These are phyloP conservation scores for Phytophthora colocasiae DNA, from an alignment of 352 stramenopile species.

Conservation along the genomic window DNA sequence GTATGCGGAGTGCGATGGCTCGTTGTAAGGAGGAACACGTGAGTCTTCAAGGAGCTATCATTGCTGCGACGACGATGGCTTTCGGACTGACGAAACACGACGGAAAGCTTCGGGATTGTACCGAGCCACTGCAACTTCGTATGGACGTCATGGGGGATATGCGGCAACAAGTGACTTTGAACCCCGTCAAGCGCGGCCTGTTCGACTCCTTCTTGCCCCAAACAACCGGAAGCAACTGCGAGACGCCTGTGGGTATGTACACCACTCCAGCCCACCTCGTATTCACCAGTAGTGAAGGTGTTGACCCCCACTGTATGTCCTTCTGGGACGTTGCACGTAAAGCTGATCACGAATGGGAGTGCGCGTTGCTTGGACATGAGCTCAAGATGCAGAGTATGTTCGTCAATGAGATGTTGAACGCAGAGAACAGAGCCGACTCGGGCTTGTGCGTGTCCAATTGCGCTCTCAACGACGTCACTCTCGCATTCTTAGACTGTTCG, in stretches of 20 bases:
- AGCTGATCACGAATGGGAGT: slow-evolving; percentile 57
- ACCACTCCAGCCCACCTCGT: slow-evolving; percentile 50
- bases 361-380: slow-evolving; percentile 53
- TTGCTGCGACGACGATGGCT: slow-evolving; percentile 53
- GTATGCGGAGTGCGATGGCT: slow-evolving; percentile 48
- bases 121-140: slow-evolving; percentile 47
- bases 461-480: slow-evolving; percentile 51
- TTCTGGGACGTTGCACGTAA: slow-evolving; percentile 68
- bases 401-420: slow-evolving; percentile 64
- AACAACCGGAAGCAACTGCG: slow-evolving; percentile 4
- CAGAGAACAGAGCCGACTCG: slow-evolving; percentile 35
- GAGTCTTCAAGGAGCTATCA: slow-evolving; percentile 53
- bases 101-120: slow-evolving; percentile 36
- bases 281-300: slow-evolving; percentile 60
- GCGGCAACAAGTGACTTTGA: slow-evolving; percentile 33
- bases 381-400: slow-evolving; percentile 70
- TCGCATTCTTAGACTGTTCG: slow-evolving; percentile 43
- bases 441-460: slow-evolving; percentile 49
- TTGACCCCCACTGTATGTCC: slow-evolving; percentile 31
- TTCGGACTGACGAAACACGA: slow-evolving; percentile 47
- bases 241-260: slow-evolving; percentile 58
- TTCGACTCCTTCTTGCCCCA: slow-evolving; percentile 14
- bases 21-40: slow-evolving; percentile 49
- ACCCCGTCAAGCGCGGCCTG: slow-evolving; percentile 27
- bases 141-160: slow-evolving; percentile 60